Evolutionary conservation across 495 filamentous ascomycete species (phyloP), one percentile per base, ranked within the genome.

Genomic region (Daldinia grandis): DNA sequence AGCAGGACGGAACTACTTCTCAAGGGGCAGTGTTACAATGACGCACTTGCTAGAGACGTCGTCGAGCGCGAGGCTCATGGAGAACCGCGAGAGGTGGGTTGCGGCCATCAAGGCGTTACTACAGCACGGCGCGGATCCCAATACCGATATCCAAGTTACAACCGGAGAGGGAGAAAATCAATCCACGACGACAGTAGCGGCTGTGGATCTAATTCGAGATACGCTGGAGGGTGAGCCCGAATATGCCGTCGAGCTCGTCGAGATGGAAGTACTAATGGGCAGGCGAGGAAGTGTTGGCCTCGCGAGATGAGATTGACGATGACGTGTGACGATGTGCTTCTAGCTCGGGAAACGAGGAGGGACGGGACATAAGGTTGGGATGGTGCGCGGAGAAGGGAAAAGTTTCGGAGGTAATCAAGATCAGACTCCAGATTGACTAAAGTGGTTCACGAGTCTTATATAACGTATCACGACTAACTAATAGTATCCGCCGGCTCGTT

Each of bases 51-150:
- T 76, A 25, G 72, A 78, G 42, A 75, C 74, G 1, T 73, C 63
- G 35, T 68, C 72, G 5, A 76, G 72, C 69, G 56, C 71, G 54
- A 64, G 74, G 30, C 54, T 78, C 9, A 74, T 74, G 74, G 47
- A 72, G 31, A 78, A 78, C 25, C 69, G 76, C 5, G 69, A 78
- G 33, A 53, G 74, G 50, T 78, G 76, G 76, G 74, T 78, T 5
- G 59, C 69, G 12, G 76, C 76, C 14, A 62, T 76, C 67, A 78
- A 78, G 69, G 59, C 69, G 19, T 24, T 78, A 38, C 61, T 78
- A 2, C 50, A 62, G 27, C 76, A 75, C 35, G 76, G 76, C 17
- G 76, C 76, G 31, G 72, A 78, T 28, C 76, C 76, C 8, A 42
- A 73, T 7, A 60, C 50, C 25, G 75, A 77, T n/a, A 55, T 76